Conservation (phyloP, 768 basidiomycete genomes). For the Amanita fuliginea region DNA sequence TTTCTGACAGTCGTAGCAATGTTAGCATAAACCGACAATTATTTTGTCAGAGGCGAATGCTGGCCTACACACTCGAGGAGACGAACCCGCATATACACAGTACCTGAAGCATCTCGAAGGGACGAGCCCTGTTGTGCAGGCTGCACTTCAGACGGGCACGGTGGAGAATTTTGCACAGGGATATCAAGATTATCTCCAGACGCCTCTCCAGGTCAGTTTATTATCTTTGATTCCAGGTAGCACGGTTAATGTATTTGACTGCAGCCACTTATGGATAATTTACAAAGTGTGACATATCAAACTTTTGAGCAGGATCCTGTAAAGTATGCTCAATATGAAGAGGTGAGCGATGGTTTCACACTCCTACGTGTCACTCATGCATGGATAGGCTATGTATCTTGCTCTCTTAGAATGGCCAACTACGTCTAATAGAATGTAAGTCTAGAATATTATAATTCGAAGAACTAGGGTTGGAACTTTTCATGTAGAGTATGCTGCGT, state of each 20-base stretch:
- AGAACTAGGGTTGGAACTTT: conserved; percentile 6
- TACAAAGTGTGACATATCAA: conserved; percentile 92
- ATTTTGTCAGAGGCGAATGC: conserved; percentile 64
- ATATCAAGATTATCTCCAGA: conserved; percentile 93
- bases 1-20: conserved; percentile 12
- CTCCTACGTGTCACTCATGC: not conserved
- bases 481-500: conserved; percentile 67
- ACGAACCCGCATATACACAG: conserved; percentile 80
- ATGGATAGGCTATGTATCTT: conserved; percentile 58
- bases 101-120: conserved; percentile 80
- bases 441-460: conserved; percentile 5
- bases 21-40: conserved; percentile 75
- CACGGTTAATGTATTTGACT: conserved; percentile 4
- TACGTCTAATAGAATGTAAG: conserved; percentile 49
- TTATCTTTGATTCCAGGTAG: conserved; percentile 1
- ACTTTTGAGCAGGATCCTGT: conserved; percentile 97
- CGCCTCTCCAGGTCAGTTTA: conserved; percentile 70
- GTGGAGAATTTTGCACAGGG: conserved; percentile 87
- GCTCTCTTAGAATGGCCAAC: conserved; percentile 67
- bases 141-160: conserved; percentile 54
- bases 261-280: conserved; percentile 94
- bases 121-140: conserved; percentile 57
- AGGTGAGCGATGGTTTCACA: conserved; percentile 33
- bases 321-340: conserved; percentile 93
- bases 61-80: conserved; percentile 66